These are phyloP conservation scores for Globisporangium paddicum DNA, from an alignment of 352 stramenopile genomes.

Conservation along the genomic window DNA sequence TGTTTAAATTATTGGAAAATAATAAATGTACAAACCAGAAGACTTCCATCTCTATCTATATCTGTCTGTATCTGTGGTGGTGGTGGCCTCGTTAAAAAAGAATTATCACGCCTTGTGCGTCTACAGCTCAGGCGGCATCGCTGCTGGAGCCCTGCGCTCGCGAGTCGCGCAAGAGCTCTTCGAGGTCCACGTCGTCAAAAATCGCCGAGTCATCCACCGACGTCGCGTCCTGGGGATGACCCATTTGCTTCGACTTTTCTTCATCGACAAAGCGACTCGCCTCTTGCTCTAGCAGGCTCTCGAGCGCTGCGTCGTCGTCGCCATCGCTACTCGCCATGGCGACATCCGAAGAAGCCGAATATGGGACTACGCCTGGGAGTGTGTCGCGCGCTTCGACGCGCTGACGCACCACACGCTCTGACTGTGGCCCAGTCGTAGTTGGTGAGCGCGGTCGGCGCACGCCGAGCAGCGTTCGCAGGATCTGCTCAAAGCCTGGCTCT, in stretches of 20 bases:
- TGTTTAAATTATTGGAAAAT: not conserved
- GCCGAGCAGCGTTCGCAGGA: slow-evolving; percentile 16
- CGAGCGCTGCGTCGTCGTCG: slow-evolving; percentile 31
- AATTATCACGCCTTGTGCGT: not conserved
- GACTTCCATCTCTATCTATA: not conserved
- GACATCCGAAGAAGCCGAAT: slow-evolving; percentile 10
- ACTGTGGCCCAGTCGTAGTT: slow-evolving; percentile 9
- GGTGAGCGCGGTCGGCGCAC: slow-evolving; percentile 34
- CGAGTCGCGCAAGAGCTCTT: slow-evolving; percentile 50
- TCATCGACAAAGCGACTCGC: slow-evolving; percentile 52
- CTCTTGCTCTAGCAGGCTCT: slow-evolving; percentile 61
- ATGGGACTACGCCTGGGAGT: slow-evolving; percentile 13
- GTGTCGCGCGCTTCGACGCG: slow-evolving; percentile 29
- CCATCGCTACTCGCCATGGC: not conserved
- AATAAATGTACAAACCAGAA: not conserved
- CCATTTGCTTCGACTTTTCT: slow-evolving; percentile 30
- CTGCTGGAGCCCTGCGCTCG: not conserved
- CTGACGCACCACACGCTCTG: slow-evolving; percentile 47
- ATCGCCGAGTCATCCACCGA: slow-evolving; percentile 23
- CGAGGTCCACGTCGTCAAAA: slow-evolving; percentile 60
- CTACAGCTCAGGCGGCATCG: not conserved
- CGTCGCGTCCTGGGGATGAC: not conserved
- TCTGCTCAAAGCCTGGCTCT: slow-evolving; percentile 24
- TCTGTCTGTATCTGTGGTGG: not conserved
- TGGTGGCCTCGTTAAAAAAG: not conserved